Evolutionary conservation across 192 early-diverging fungal genomes (phyloP).

Genomic region (Entomortierella parvispora): DNA sequence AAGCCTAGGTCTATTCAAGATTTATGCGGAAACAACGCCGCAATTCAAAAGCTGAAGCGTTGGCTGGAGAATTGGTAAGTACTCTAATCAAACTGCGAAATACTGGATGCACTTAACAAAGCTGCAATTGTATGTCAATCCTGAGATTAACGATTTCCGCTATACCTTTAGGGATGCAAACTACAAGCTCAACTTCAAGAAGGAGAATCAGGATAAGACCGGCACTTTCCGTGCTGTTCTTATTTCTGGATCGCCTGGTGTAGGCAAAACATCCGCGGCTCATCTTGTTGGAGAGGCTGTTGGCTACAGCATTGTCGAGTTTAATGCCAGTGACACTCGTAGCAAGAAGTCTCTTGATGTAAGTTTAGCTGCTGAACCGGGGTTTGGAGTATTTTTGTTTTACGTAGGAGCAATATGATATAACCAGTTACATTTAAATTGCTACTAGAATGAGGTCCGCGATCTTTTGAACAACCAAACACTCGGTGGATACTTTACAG

Average conservation of each 20-base stretch:
- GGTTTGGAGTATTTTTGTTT: neutral
- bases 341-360: slow-evolving; percentile 89
- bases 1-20: slow-evolving; percentile 82
- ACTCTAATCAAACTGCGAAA: slow-evolving; percentile 6
- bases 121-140: too few species aligned
- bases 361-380: slow-evolving; percentile 10
- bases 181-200: slow-evolving; percentile 59
- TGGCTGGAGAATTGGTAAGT: slow-evolving; percentile 86
- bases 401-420: neutral
- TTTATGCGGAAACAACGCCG: slow-evolving; percentile 87
- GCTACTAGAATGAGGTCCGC: slow-evolving; percentile 55
- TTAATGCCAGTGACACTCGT: slow-evolving; percentile 97
- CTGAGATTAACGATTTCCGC: neutral
- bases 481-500: slow-evolving; percentile 63
- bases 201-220: slow-evolving; percentile 63
- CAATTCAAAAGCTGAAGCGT: slow-evolving; percentile 69
- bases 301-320: slow-evolving; percentile 90
- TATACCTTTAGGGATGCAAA: slow-evolving; percentile 56
- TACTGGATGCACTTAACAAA: slow-evolving; percentile 4
- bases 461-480: slow-evolving; percentile 63
- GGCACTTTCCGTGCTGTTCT: slow-evolving; percentile 72
- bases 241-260: slow-evolving; percentile 95
- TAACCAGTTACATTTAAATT: neutral
- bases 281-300: slow-evolving; percentile 84
- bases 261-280: slow-evolving; percentile 97